A percentile compares a stretch with the other conserved stretches of the same genome.
Conservation (phyloP, 306 rosid species). For the Casuarina glauca region DNA sequence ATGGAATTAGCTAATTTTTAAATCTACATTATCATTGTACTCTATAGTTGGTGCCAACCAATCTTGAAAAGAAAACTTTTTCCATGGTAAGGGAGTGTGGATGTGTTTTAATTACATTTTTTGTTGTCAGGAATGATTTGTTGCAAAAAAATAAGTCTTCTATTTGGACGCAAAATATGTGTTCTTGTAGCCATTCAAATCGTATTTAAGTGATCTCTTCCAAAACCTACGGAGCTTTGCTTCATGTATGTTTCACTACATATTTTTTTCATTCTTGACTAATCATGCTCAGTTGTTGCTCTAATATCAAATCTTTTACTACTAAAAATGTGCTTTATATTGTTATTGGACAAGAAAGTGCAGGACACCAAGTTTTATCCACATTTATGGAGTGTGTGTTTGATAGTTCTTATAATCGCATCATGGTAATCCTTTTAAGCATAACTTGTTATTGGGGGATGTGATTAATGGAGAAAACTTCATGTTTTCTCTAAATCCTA, state of each 20-base stretch:
- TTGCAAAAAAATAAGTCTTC: not conserved
- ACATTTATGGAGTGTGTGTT: conserved; percentile 98
- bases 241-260: conserved; percentile 66
- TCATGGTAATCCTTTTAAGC: conserved; percentile 64
- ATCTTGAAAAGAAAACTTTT: conserved; percentile 94
- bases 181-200: conserved; percentile 75
- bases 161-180: not conserved
- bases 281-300: not conserved
- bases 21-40: conserved; percentile 20
- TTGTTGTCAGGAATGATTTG: not conserved
- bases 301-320: conserved; percentile 2
- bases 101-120: conserved; percentile 3
- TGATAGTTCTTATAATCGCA: conserved; percentile 90
- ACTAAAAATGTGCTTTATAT: conserved; percentile 9
- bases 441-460: conserved; percentile 14
- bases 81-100: conserved; percentile 64
- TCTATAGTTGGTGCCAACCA: conserved; percentile 96
- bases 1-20: conserved; percentile 4
- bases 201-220: conserved; percentile 85
- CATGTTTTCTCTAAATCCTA: not conserved
- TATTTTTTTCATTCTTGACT: conserved; percentile 10
- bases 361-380: conserved; percentile 85
- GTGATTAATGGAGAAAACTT: not conserved
- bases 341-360: conserved; percentile 73
- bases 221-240: conserved; percentile 84